Evolutionary conservation across 306 rosid genomes (phyloP).

Genomic region (Corylus avellana): DNA sequence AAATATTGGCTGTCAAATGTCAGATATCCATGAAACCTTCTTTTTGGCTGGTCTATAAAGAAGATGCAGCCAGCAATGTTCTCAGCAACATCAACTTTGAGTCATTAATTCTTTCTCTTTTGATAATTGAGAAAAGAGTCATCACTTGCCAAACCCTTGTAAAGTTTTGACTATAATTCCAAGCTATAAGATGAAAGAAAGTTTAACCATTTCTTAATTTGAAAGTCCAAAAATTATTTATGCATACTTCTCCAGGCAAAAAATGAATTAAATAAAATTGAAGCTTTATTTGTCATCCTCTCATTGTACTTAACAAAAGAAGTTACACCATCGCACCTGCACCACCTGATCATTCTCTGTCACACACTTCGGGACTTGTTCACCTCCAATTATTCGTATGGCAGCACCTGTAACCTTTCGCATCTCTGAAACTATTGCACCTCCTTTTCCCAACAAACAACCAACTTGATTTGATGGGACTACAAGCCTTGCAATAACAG

Average conservation of each 20-base stretch:
- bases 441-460: conserved; percentile 96
- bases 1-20: not conserved
- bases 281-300: not conserved
- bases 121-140: not conserved
- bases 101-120: not conserved
- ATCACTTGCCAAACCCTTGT: not conserved
- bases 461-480: conserved; percentile 90
- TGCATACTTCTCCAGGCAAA: not conserved
- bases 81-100: not conserved
- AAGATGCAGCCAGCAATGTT: not conserved
- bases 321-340: conserved; percentile 52
- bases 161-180: not conserved
- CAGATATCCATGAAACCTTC: not conserved
- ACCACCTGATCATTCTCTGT: conserved; percentile 71
- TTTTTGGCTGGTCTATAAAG: not conserved
- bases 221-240: not conserved
- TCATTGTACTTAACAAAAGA: conserved; percentile 9
- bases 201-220: not conserved
- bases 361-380: conserved; percentile 86
- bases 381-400: conserved; percentile 67
- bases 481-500: conserved; percentile 66
- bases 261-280: not conserved
- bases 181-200: not conserved
- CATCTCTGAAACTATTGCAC: conserved; percentile 78
- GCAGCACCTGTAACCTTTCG: conserved; percentile 78